Conservation (phyloP, 2,329 filamentous ascomycete species). For the Aspergillus candidus region DNA sequence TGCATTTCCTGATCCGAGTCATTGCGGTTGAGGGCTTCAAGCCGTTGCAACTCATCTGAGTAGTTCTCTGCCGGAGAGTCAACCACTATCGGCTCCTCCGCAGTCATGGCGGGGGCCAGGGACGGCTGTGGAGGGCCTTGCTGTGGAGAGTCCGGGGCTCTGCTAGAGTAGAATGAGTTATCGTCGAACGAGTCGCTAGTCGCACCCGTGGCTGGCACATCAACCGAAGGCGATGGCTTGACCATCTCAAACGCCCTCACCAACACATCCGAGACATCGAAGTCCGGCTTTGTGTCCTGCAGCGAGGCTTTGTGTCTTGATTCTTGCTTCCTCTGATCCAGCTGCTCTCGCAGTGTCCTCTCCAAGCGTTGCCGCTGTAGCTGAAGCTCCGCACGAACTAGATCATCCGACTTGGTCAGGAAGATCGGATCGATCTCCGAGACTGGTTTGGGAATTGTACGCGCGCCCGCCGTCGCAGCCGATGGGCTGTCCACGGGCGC, state of each 20-base stretch:
- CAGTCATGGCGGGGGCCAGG: constrained; percentile 23
- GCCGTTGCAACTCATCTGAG: constrained; percentile 32
- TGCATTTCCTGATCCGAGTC: constrained; percentile 35
- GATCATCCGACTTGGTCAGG: constrained; percentile 76
- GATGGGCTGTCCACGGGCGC: constrained; percentile 16
- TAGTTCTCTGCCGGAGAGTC: constrained; percentile 29
- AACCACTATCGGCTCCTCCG: constrained; percentile 26
- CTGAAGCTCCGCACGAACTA: constrained; percentile 74
- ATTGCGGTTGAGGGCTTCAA: constrained; percentile 33
- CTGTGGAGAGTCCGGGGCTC: constrained; percentile 68
- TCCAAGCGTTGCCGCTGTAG: constrained; percentile 78
- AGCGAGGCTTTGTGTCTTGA: constrained; percentile 45
- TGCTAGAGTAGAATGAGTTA: constrained; percentile 94
- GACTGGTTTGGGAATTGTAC: constrained; percentile 44
- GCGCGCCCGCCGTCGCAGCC: constrained; percentile 24
- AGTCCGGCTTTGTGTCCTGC: constrained; percentile 54
- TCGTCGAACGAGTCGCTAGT: constrained; percentile 82
- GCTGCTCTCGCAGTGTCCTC: constrained; percentile 66
- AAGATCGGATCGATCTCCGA: constrained; percentile 76
- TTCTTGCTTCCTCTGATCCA: constrained; percentile 56
- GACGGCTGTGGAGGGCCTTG: constrained; percentile 32
- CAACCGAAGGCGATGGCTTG: constrained; percentile 57
- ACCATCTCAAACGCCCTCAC: constrained; percentile 65
- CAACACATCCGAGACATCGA: constrained; percentile 68
- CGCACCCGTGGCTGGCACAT: constrained; percentile 51